phyloP scores from a whole-genome alignment of 2,329 filamentous ascomycete species.

The Cladorrhinum sp. region DNA sequence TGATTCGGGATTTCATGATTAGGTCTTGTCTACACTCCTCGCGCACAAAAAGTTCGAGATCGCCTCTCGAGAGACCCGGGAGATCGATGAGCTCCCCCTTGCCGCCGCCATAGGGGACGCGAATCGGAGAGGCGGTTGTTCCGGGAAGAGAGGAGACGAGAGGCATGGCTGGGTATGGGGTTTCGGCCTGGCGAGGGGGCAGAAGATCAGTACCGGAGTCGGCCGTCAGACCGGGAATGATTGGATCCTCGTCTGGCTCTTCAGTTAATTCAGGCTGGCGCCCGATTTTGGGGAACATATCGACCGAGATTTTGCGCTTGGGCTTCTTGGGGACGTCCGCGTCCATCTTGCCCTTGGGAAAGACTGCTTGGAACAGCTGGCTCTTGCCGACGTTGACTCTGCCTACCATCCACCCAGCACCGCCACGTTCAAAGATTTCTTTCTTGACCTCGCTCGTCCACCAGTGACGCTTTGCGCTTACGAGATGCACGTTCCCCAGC shows the following conservation, averaged over 20 bases:
- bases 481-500: conserved; percentile 82
- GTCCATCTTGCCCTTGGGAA: conserved; percentile 68
- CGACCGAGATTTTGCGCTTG: conserved; percentile 37
- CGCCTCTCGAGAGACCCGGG: conserved; percentile 74
- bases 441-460: conserved; percentile 87
- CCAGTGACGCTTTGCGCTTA: conserved; percentile 84
- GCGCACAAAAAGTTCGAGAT: conserved; percentile 67
- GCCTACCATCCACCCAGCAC: conserved; percentile 93
- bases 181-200: conserved; percentile 71
- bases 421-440: conserved; percentile 77
- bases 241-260: conserved; percentile 4
- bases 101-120: conserved; percentile 81
- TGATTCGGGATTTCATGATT: conserved; percentile 74
- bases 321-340: conserved; percentile 26
- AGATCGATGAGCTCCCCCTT: conserved; percentile 91
- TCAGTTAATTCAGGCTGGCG: background rate
- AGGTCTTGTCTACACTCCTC: conserved; percentile 63
- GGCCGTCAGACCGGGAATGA: conserved; percentile 9
- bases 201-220: conserved; percentile 57
- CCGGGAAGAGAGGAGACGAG: conserved; percentile 83
- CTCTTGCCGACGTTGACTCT: conserved; percentile 98
- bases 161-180: conserved; percentile 78
- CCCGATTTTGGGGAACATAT: conserved; percentile 27
- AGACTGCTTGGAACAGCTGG: conserved; percentile 80
- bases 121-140: conserved; percentile 92